A percentile compares a stretch with the other conserved stretches of the same genome.
Conservation (phyloP, 2,329 filamentous ascomycete species). For the Corynespora cassiicola region DNA sequence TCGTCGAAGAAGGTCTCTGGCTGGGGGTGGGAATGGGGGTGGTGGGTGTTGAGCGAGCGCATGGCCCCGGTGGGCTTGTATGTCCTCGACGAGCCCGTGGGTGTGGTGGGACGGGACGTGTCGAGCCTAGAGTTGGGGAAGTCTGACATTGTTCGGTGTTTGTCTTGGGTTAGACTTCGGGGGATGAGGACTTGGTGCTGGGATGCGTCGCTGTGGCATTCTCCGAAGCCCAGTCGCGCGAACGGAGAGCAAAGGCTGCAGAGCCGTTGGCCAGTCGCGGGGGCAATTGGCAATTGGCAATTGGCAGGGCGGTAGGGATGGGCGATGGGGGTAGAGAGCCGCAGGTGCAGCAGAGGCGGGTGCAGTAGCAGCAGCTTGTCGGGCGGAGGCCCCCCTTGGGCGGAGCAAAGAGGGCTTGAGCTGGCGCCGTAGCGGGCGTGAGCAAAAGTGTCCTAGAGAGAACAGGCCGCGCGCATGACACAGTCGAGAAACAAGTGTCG, state of each 20-base stretch:
- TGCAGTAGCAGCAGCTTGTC: too few species aligned
- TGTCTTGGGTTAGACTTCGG: slow-evolving; percentile 20
- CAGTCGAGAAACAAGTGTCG: slow-evolving; percentile 12
- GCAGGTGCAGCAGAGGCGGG: too few species aligned
- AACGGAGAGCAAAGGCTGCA: slow-evolving; percentile 16
- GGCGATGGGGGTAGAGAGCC: too few species aligned
- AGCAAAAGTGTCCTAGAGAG: too few species aligned
- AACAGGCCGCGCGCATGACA: slow-evolving; percentile 11
- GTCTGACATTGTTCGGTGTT: slow-evolving; percentile 31
- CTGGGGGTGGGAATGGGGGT: slow-evolving; percentile 26
- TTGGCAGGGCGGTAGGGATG: too few species aligned
- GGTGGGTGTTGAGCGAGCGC: slow-evolving; percentile 38
- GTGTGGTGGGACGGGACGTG: slow-evolving; percentile 34
- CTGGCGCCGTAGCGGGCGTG: too few species aligned
- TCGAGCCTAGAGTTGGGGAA: slow-evolving; percentile 18
- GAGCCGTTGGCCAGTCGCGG: too few species aligned
- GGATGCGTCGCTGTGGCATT: slow-evolving; percentile 31
- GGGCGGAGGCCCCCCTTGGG: too few species aligned
- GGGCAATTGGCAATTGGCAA: too few species aligned
- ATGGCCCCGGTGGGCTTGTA: slow-evolving; percentile 28
- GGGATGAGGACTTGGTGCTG: slow-evolving; percentile 21
- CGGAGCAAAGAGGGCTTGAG: too few species aligned
- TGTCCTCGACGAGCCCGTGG: slow-evolving; percentile 32
- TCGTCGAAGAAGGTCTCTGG: slow-evolving; percentile 46
- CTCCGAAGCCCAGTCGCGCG: slow-evolving; percentile 25